Evolutionary conservation across 2,329 filamentous ascomycete genomes (phyloP).

Genomic region (Epichloe uncinata): DNA sequence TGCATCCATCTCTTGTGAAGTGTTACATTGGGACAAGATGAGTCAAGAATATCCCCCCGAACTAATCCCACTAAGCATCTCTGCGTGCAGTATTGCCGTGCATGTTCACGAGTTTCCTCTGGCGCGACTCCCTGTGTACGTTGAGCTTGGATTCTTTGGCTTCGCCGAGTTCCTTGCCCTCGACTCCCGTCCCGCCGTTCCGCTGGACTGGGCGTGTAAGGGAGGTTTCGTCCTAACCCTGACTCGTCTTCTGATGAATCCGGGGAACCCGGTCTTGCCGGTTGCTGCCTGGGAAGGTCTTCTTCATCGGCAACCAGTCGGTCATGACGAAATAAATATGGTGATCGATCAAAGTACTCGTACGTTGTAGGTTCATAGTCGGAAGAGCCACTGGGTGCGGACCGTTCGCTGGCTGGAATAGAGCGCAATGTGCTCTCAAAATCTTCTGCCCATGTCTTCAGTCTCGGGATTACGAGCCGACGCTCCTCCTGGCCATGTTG

Average conservation of each 20-base stretch:
- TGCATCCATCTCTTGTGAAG: conserved; percentile 16
- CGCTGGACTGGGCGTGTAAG: no score
- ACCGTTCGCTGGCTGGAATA: conserved; percentile 9
- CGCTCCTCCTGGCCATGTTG: neutral
- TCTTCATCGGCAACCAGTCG: neutral
- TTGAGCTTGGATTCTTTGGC: conserved; percentile 6
- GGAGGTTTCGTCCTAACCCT: no score
- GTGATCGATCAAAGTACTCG: conserved; percentile 10
- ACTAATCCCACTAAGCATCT: conserved; percentile 25
- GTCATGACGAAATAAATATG: neutral
- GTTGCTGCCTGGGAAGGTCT: no score
- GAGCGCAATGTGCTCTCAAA: conserved; percentile 13
- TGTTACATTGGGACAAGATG: conserved; percentile 23
- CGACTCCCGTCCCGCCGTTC: neutral
- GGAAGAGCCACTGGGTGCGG: neutral
- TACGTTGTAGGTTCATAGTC: conserved; percentile 11
- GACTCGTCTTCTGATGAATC: no score
- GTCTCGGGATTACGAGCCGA: neutral
- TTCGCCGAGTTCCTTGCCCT: conserved; percentile 7
- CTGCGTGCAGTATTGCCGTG: conserved; percentile 23
- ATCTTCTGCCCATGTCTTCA: conserved; percentile 11
- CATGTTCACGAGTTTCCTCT: neutral
- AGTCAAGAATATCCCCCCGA: conserved; percentile 17
- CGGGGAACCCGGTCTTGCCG: no score
- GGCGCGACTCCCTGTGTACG: neutral